These are phyloP conservation scores for Pythium aquatile DNA, from an alignment of 352 stramenopile species.

Conservation along the genomic window DNA sequence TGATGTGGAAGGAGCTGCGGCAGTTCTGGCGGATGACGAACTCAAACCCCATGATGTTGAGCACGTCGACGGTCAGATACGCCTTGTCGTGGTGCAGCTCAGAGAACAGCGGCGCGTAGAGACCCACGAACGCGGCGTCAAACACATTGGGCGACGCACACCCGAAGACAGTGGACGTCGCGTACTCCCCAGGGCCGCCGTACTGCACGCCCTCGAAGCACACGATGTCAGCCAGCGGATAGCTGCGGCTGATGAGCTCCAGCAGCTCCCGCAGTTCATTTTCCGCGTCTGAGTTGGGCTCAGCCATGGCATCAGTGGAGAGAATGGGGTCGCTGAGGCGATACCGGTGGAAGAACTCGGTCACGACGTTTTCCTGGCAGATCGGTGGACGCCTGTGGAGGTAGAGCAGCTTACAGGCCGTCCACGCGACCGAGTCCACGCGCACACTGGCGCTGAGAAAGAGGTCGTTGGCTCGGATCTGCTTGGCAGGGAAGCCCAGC, in stretches of 20 bases:
- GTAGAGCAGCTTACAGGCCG: conserved; percentile 52
- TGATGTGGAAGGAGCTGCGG: conserved; percentile 28
- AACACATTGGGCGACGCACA: conserved; percentile 49
- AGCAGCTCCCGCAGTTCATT: conserved; percentile 48
- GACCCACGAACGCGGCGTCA: conserved; percentile 40
- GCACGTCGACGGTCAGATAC: conserved; percentile 44
- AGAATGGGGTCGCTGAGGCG: conserved; percentile 30
- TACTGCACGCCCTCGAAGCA: conserved; percentile 50
- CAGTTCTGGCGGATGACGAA: conserved; percentile 50
- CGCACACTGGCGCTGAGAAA: conserved; percentile 39
- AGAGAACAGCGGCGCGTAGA: conserved; percentile 35
- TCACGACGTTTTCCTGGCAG: conserved; percentile 60
- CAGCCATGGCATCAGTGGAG: conserved; percentile 24
- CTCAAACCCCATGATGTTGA: conserved; percentile 54
- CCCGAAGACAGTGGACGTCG: conserved; percentile 28
- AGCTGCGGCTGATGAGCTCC: conserved; percentile 41
- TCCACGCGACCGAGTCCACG: conserved; percentile 57
- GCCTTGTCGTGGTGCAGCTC: conserved; percentile 35
- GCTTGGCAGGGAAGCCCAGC: conserved; percentile 18
- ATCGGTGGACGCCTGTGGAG: conserved; percentile 46
- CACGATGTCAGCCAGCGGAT: conserved; percentile 35
- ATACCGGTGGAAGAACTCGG: conserved; percentile 47
- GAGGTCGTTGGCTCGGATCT: conserved; percentile 30
- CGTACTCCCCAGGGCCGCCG: conserved; percentile 23
- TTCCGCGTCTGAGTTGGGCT: conserved; percentile 49